Percentiles rank a stretch among this genome's conserved stretches.
Evolutionary conservation across 148 eudicot genomes (phyloP).

Genomic region (Rhododendron griersonianum): DNA sequence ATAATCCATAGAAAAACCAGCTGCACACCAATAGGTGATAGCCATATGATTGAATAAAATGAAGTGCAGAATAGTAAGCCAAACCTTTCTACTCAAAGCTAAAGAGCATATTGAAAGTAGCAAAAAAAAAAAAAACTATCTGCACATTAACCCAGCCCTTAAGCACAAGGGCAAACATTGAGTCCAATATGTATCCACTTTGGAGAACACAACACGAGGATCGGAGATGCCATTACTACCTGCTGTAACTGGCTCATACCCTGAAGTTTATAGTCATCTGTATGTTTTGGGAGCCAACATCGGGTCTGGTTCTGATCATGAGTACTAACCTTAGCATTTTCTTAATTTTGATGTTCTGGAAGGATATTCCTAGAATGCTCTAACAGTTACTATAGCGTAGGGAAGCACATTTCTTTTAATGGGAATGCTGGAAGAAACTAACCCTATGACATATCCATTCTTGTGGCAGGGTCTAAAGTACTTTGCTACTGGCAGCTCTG

Average conservation of each 20-base stretch:
- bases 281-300: not conserved
- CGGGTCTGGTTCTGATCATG: not conserved
- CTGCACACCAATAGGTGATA: not conserved
- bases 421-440: no score
- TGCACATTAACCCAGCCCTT: slow-evolving; percentile 29
- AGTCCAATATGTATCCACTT: slow-evolving; percentile 12
- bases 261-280: not conserved
- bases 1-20: not conserved
- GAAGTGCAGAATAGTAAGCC: not conserved
- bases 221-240: slow-evolving; percentile 13
- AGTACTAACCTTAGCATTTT: not conserved
- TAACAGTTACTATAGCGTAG: not conserved
- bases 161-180: slow-evolving; percentile 27
- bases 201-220: slow-evolving; percentile 9
- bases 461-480: not conserved
- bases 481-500: not conserved
- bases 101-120: not conserved
- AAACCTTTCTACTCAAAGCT: not conserved
- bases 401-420: no score
- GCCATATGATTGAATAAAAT: not conserved
- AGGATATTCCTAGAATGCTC: not conserved
- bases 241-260: not conserved
- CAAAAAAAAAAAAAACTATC: not conserved
- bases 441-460: not conserved
- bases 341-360: not conserved